Conservation (phyloP, 805 yeast genomes). For the Suhomyces kilbournensis region DNA sequence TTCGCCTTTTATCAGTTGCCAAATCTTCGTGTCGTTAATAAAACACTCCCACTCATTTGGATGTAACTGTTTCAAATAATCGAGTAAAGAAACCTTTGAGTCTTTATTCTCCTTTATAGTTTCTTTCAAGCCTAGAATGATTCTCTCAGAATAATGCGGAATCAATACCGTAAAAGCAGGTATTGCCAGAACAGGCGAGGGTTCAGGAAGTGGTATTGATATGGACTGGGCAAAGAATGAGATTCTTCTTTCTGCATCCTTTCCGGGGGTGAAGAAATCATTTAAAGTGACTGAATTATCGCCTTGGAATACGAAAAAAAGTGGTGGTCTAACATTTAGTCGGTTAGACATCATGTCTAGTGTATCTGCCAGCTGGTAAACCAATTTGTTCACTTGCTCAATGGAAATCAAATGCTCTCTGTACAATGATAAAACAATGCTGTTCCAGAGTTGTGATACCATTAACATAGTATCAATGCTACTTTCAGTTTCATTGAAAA, state of each 20-base stretch:
- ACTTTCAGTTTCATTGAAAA: conserved; percentile 11
- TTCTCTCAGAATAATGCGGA: conserved; percentile 53
- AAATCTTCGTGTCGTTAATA: conserved; percentile 68
- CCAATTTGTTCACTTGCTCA: conserved; percentile 38
- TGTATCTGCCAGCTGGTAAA: conserved; percentile 20
- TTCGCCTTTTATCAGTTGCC: conserved; percentile 9
- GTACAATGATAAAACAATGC: conserved; percentile 15
- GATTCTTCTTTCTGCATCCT: conserved; percentile 52
- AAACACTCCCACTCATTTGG: conserved; percentile 79
- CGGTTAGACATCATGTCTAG: neutral
- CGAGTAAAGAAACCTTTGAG: conserved; percentile 60
- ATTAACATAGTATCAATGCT: conserved; percentile 7
- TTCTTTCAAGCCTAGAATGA: conserved; percentile 43
- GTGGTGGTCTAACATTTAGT: conserved; percentile 32
- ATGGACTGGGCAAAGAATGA: conserved; percentile 54
- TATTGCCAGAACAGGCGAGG: conserved; percentile 45
- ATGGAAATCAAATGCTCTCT: conserved; percentile 40
- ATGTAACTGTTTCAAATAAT: conserved; percentile 70
- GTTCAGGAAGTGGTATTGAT: conserved; percentile 47
- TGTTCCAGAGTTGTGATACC: conserved; percentile 18
- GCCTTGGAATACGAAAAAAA: conserved; percentile 49
- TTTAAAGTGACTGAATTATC: conserved; percentile 35
- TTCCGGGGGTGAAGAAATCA: conserved; percentile 42
- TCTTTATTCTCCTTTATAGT: conserved; percentile 44
- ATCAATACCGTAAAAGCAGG: conserved; percentile 51